A percentile compares a stretch with the other conserved stretches of the same genome.
Conservation (phyloP, 192 early-diverging fungal species). For the Backusella westeae region DNA sequence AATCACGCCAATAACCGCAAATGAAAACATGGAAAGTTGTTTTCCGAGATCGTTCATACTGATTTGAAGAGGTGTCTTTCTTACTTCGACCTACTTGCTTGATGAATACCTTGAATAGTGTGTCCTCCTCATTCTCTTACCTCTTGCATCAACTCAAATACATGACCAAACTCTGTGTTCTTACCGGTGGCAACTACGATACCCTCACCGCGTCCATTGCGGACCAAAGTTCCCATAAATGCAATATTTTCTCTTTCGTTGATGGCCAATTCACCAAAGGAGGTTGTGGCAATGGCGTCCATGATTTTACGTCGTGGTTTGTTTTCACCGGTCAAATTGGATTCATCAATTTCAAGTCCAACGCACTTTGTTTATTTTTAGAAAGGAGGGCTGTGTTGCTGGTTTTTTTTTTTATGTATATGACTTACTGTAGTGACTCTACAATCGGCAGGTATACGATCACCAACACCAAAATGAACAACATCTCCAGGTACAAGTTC, state of each 20-base stretch:
- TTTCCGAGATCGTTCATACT: constrained; percentile 96
- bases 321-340: constrained; percentile 83
- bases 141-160: constrained; percentile 93
- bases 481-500: constrained; percentile 93
- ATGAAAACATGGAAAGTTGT: constrained; percentile 80
- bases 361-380: constrained; percentile 37
- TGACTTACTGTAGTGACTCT: constrained; percentile 62
- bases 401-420: no score
- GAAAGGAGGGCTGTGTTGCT: no score
- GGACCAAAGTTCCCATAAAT: constrained; percentile 93
- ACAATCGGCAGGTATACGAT: constrained; percentile 92
- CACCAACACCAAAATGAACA: constrained; percentile 81
- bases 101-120: no score
- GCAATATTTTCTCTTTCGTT: constrained; percentile 85
- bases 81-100: constrained; percentile 62
- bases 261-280: constrained; percentile 54
- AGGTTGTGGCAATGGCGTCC: constrained; percentile 44
- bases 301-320: constrained; percentile 74
- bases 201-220: constrained; percentile 84
- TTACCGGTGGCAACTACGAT: constrained; percentile 89
- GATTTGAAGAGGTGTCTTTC: constrained; percentile 88
- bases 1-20: constrained; percentile 82
- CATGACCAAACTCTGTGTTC: constrained; percentile 91
- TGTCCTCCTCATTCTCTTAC: constrained; percentile 26
- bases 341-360: constrained; percentile 91